Evolutionary conservation across 129 eudicot species (phyloP).

Genomic region (Centella asiatica): DNA sequence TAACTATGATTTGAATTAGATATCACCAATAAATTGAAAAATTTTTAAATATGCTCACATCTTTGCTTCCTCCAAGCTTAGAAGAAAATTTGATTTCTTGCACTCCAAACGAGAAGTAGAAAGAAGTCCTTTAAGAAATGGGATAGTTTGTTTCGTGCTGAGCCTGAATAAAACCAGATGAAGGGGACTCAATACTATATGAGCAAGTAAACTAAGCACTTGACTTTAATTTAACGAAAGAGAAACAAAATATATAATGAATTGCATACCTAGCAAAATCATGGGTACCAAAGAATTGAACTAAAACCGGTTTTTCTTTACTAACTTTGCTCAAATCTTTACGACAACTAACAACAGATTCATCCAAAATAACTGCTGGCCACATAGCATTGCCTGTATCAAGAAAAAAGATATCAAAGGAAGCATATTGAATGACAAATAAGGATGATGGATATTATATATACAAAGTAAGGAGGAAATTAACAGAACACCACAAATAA

Average conservation of each 20-base stretch:
- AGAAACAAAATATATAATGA: not conserved
- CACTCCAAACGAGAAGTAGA: slow-evolving; percentile 78
- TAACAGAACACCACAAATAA: not conserved
- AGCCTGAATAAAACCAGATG: slow-evolving; percentile 48
- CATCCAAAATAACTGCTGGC: slow-evolving; percentile 91
- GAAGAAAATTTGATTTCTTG: slow-evolving; percentile 61
- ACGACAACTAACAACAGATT: slow-evolving; percentile 45
- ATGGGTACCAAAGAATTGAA: slow-evolving; percentile 93
- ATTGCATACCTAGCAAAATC: slow-evolving; percentile 78
- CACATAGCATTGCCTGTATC: slow-evolving; percentile 72
- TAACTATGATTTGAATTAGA: not conserved
- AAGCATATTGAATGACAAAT: not conserved
- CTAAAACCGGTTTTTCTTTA: slow-evolving; percentile 74
- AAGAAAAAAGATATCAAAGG: slow-evolving; percentile 14
- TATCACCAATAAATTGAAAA: not conserved
- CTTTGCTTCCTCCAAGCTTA: slow-evolving; percentile 91
- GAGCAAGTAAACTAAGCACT: not conserved
- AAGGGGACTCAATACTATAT: not conserved
- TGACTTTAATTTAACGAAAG: not conserved
- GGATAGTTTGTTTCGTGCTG: slow-evolving; percentile 52
- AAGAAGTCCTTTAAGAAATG: slow-evolving; percentile 78
- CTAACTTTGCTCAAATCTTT: slow-evolving; percentile 56
- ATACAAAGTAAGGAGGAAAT: not conserved
- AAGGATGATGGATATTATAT: not conserved
- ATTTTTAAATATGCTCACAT: slow-evolving; percentile 28